Base-by-base conservation (phyloP, 2,329 filamentous ascomycete species). In the Pyrenochaeta sp. region DNA sequence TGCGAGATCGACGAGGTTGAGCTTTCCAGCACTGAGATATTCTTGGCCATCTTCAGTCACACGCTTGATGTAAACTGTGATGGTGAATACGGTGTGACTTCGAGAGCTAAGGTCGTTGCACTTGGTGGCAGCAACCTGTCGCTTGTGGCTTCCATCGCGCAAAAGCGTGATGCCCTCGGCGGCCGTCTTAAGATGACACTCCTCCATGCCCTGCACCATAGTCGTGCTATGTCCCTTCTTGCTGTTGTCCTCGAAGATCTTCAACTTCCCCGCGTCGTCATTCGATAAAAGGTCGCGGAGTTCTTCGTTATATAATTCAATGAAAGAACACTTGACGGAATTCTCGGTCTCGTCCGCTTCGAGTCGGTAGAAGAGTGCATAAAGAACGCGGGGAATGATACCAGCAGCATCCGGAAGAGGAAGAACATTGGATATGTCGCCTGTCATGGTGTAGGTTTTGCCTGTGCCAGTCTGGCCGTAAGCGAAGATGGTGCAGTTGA, bases 381-480 rank as follows among this genome's bases (percentile, higher is more conserved):
- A 87, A 0, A 99, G 77, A 1, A 92, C 90, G 35, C 95, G 87
- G 17, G 95, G 95, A 51, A 99, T 94, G 59, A 99, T 97, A 60
- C 94, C 94, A 19, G 95, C 94, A 26, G 86, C 87, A 66, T 97
- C 94, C 1, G 93, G 93, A 10, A 96, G 79, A 47, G 96, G 85
- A 2, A 93, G 90, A 24, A 91, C 90, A 60, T 96, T 89, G 10
- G 83, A 89, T 84, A 99, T 96, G 71, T 99, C 93, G 41, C 94
- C 94, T 1, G 93, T 96, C 94, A 99, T 99, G 17, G 94, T 99
- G 72, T 99, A 99, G 10, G 94, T 99, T 72, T 99, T 99, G 60
- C 94, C 94, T 0, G 94, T 99, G 30, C 94, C 94, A 0, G 94
- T 99, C 71, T 99, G 94, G 18, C 94, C 94, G 69, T 99, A 99